phyloP scores from a whole-genome alignment of 495 filamentous ascomycete genomes.

The Lepraria neglecta region DNA sequence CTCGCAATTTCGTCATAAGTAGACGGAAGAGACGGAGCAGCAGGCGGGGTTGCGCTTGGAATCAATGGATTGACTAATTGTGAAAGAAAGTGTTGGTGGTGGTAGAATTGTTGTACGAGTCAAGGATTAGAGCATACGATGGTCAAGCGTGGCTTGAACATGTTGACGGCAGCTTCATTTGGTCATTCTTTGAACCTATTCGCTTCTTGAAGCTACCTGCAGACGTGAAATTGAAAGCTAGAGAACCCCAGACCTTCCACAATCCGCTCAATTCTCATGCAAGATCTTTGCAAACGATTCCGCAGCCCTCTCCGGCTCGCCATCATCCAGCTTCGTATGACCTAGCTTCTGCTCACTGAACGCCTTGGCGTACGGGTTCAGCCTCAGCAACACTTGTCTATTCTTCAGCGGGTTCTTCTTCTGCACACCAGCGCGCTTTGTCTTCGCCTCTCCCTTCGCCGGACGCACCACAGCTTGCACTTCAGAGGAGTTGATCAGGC shows the following conservation, averaged over 20 bases:
- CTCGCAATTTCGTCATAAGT: slow-evolving; percentile 4
- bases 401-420: slow-evolving; percentile 99
- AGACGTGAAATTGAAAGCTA: background rate
- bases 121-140: background rate
- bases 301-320: slow-evolving; percentile 47
- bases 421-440: slow-evolving; percentile 85
- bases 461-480: slow-evolving; percentile 87
- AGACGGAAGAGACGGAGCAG: background rate
- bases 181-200: background rate
- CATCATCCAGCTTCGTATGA: slow-evolving; percentile 49
- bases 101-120: background rate
- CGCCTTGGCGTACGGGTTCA: slow-evolving; percentile 91
- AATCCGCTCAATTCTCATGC: slow-evolving; percentile 44
- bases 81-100: background rate
- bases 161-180: background rate
- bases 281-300: slow-evolving; percentile 49
- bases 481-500: slow-evolving; percentile 98
- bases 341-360: slow-evolving; percentile 80
- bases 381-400: slow-evolving; percentile 91
- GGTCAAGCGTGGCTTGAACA: too few species aligned
- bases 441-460: slow-evolving; percentile 79
- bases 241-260: background rate
- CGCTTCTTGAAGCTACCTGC: slow-evolving; percentile 7
- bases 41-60: background rate
- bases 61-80: background rate